Evolutionary conservation across 805 yeast genomes (phyloP).

Genomic region (Geotrichum ghanense): DNA sequence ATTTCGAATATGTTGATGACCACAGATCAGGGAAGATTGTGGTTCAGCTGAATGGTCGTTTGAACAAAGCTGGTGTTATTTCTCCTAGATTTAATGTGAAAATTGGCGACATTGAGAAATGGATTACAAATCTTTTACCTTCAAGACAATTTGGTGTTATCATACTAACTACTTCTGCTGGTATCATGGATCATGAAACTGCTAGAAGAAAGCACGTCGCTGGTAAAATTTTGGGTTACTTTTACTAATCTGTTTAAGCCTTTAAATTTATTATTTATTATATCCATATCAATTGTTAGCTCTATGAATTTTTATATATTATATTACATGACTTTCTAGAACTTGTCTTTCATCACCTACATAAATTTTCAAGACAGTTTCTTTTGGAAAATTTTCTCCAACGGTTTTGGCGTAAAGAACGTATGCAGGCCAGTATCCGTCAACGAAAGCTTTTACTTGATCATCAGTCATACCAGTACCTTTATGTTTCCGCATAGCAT

Average conservation of each 20-base stretch:
- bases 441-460: constrained; percentile 57
- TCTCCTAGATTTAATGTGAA: constrained; percentile 98
- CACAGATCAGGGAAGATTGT: constrained; percentile 98
- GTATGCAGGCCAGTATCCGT: constrained; percentile 81
- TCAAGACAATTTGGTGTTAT: constrained; percentile 99
- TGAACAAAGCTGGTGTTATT: constrained; percentile 98
- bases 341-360: background rate
- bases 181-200: constrained; percentile 99
- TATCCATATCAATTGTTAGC: background rate
- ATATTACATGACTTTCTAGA: background rate
- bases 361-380: background rate
- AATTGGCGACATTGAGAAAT: constrained; percentile 90
- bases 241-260: constrained; percentile 43
- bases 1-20: constrained; percentile 96
- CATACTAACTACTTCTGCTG: constrained; percentile 97
- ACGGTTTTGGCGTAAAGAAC: constrained; percentile 36
- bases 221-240: constrained; percentile 97
- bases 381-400: background rate
- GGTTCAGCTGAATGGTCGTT: constrained; percentile 93
- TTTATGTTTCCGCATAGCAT: constrained; percentile 35
- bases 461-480: constrained; percentile 77
- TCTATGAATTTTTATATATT: background rate
- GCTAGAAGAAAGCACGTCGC: constrained; percentile 99
- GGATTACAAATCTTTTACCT: constrained; percentile 97
- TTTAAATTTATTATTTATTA: constrained; percentile 2